Evolutionary conservation across 2,329 filamentous ascomycete species (phyloP).

Genomic region (Diplodia seriata): DNA sequence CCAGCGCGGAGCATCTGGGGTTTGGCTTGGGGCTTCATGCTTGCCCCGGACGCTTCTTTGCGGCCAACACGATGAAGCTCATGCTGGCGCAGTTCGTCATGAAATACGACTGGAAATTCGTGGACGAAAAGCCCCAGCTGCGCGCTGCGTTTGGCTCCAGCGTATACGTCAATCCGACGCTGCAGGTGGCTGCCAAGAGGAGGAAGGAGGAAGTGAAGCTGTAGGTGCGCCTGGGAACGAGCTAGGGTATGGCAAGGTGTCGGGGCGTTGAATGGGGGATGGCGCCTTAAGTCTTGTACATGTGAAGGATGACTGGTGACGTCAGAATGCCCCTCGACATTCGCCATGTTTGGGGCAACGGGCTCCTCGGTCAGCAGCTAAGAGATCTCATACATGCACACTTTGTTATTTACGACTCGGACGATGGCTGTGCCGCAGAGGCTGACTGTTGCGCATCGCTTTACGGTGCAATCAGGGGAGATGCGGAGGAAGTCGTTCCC

Average conservation of each 20-base stretch:
- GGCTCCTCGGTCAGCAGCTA: not conserved
- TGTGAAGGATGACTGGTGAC: not conserved
- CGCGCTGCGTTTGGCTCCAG: constrained; percentile 16
- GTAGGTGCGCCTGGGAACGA: not conserved
- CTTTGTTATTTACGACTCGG: not conserved
- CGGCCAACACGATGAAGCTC: constrained; percentile 45
- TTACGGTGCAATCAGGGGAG: not conserved
- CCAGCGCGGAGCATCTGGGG: constrained; percentile 30
- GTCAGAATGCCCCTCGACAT: not conserved
- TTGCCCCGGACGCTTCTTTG: constrained; percentile 46
- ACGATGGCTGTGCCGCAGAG: not conserved
- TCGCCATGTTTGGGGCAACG: not conserved
- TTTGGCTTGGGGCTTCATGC: constrained; percentile 45
- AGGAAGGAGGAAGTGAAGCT: constrained; percentile 5
- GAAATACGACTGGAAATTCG: constrained; percentile 26
- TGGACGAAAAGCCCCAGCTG: constrained; percentile 6
- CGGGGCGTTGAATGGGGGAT: not conserved
- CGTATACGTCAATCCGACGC: constrained; percentile 10
- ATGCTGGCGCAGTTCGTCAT: constrained; percentile 37
- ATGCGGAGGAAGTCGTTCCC: not conserved
- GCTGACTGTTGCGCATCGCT: not conserved
- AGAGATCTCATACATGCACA: not conserved
- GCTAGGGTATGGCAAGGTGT: not conserved
- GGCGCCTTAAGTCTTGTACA: not conserved
- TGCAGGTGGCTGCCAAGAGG: constrained; percentile 6